Percentiles rank a stretch among this genome's conserved stretches.
Conservation (phyloP, 2,329 filamentous ascomycete species). For the Alternaria gansuensis region DNA sequence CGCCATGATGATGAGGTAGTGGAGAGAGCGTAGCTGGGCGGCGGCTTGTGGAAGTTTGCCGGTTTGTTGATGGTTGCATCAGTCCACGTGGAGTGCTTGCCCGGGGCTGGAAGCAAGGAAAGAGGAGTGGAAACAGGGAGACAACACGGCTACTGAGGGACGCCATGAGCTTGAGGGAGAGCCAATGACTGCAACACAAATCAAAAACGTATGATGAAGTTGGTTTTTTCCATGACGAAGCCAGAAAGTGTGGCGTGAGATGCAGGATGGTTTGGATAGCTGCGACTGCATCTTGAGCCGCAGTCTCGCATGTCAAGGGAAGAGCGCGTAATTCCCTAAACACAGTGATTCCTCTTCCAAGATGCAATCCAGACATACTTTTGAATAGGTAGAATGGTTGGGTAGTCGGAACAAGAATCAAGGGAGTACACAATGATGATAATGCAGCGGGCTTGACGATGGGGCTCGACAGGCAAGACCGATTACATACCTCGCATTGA, state of each 20-base stretch:
- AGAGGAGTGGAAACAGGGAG: not conserved
- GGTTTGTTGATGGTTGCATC: constrained; percentile 10
- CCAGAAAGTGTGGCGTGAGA: not conserved
- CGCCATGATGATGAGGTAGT: constrained; percentile 33
- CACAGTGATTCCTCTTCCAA: not conserved
- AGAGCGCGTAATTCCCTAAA: not conserved
- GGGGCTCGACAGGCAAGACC: not conserved
- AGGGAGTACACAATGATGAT: not conserved
- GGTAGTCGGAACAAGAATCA: too few relatives aligned
- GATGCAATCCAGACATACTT: not conserved
- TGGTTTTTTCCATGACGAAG: not conserved
- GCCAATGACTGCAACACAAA: not conserved
- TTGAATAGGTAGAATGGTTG: too few relatives aligned
- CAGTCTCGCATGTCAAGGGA: not conserved
- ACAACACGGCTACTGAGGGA: not conserved
- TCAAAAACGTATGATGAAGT: not conserved
- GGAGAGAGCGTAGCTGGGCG: not conserved
- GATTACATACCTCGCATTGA: not conserved
- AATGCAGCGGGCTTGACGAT: not conserved
- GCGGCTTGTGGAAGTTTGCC: not conserved
- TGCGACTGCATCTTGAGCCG: not conserved
- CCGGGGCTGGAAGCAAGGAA: not conserved
- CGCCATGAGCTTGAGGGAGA: not conserved
- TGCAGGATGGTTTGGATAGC: not conserved
- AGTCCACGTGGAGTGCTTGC: constrained; percentile 16